Evolutionary conservation across 495 filamentous ascomycete genomes (phyloP).

Genomic region (Cenococcum geophilum): DNA sequence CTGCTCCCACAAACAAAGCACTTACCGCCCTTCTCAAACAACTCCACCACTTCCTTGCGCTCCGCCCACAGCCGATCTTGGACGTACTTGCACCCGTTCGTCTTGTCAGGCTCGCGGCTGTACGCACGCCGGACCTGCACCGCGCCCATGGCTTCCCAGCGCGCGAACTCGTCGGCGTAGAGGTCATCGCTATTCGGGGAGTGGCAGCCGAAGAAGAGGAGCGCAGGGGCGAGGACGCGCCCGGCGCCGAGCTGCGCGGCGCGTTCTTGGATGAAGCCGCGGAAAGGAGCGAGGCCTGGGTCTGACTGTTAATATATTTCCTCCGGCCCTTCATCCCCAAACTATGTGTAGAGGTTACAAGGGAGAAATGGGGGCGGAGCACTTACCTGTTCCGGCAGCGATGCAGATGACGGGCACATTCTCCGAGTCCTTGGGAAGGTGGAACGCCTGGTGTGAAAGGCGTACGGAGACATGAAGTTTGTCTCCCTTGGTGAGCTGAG

Average conservation of each 20-base stretch:
- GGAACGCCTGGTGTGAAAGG: slow-evolving; percentile 55
- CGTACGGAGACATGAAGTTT: slow-evolving; percentile 56
- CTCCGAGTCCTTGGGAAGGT: slow-evolving; percentile 44
- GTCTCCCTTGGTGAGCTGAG: slow-evolving; percentile 51
- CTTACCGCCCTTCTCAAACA: slow-evolving; percentile 31
- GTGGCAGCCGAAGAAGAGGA: slow-evolving; percentile 36
- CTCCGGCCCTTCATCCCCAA: not conserved
- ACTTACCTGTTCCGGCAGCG: slow-evolving; percentile 30
- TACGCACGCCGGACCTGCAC: slow-evolving; percentile 31
- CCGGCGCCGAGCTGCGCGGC: slow-evolving; percentile 22
- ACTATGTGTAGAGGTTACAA: not conserved
- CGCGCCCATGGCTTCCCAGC: slow-evolving; percentile 28
- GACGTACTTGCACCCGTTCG: slow-evolving; percentile 31
- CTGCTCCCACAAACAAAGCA: slow-evolving; percentile 33
- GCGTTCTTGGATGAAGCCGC: slow-evolving; percentile 37
- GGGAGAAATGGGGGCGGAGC: slow-evolving; percentile 8
- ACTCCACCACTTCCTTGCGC: slow-evolving; percentile 20
- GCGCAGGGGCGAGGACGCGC: slow-evolving; percentile 30
- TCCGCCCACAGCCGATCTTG: slow-evolving; percentile 33
- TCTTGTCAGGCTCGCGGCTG: slow-evolving; percentile 21
- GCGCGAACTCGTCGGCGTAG: slow-evolving; percentile 26
- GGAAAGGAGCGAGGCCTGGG: slow-evolving; percentile 35
- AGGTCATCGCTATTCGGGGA: slow-evolving; percentile 23
- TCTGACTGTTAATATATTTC: too few relatives aligned
- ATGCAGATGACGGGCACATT: slow-evolving; percentile 52